Evolutionary conservation across 306 rosid species (phyloP).

Genomic region (Herpetospermum pedunculosum): DNA sequence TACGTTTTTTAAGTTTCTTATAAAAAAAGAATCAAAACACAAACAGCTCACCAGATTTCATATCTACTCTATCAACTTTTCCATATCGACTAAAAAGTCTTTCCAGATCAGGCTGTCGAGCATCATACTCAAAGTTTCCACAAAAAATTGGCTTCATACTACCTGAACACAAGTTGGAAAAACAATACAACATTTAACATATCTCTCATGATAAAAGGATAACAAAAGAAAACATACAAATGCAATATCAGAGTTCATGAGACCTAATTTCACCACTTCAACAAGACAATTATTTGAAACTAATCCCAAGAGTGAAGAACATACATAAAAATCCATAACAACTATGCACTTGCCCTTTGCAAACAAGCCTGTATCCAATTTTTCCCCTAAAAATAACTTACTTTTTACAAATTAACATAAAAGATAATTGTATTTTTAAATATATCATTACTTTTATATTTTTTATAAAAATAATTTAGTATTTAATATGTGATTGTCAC

Average conservation of each 20-base stretch:
- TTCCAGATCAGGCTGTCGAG: conserved; percentile 87
- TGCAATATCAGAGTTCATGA: background rate
- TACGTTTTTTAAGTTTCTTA: background rate
- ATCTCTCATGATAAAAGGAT: background rate
- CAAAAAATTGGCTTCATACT: conserved; percentile 88
- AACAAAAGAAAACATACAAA: background rate
- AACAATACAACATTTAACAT: background rate
- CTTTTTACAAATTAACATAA: background rate
- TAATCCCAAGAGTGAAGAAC: background rate
- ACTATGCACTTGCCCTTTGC: background rate
- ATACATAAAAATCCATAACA: background rate
- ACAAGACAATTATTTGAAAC: background rate
- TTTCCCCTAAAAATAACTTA: background rate
- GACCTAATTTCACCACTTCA: background rate
- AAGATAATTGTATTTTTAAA: background rate
- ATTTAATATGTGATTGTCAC: background rate
- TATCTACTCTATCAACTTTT: conserved; percentile 96
- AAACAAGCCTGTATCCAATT: background rate
- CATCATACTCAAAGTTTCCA: conserved; percentile 88
- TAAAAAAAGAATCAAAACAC: background rate
- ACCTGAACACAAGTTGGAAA: conserved; percentile 19
- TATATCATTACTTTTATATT: background rate
- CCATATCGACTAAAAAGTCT: conserved; percentile 87
- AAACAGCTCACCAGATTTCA: conserved; percentile 83
- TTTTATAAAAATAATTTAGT: background rate